phyloP scores from a whole-genome alignment of 2,329 filamentous ascomycete species.

The Aspergillus aculeatus region DNA sequence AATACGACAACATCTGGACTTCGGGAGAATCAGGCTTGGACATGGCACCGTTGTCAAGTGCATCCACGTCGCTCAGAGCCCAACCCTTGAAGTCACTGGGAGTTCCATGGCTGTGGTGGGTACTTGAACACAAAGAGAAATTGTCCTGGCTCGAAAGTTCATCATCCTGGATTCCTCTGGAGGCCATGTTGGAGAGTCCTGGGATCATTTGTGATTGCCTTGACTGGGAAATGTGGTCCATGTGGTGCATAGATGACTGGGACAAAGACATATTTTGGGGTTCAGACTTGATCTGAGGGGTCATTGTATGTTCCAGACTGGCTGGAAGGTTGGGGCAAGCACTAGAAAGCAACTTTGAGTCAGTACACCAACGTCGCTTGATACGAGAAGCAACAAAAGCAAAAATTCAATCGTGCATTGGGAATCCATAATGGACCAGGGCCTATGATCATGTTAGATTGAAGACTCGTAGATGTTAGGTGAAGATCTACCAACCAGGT shows the following conservation, averaged over 20 bases:
- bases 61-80: conserved; percentile 40
- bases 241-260: conserved; percentile 30
- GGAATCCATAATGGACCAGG: conserved; percentile 13
- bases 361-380: conserved; percentile 28
- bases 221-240: conserved; percentile 35
- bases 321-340: conserved; percentile 23
- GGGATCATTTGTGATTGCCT: conserved; percentile 38
- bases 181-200: conserved; percentile 40
- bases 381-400: conserved; percentile 14
- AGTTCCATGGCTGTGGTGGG: conserved; percentile 34
- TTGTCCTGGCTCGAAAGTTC: conserved; percentile 43
- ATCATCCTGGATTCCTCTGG: conserved; percentile 44
- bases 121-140: conserved; percentile 43
- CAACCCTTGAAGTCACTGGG: conserved; percentile 40
- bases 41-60: conserved; percentile 39
- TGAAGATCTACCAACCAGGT: conserved; percentile 11
- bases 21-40: conserved; percentile 41
- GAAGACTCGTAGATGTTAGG: not conserved
- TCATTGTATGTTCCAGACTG: conserved; percentile 35
- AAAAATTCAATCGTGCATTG: conserved; percentile 20
- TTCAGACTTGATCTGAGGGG: conserved; percentile 39
- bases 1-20: conserved; percentile 44
- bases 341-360: conserved; percentile 33
- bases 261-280: conserved; percentile 38
- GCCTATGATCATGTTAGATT: conserved; percentile 4